Evolutionary conservation across 2,329 filamentous ascomycete species (phyloP), one percentile per base, ranked within the genome.

Genomic region (Cordyceps pruinosa): DNA sequence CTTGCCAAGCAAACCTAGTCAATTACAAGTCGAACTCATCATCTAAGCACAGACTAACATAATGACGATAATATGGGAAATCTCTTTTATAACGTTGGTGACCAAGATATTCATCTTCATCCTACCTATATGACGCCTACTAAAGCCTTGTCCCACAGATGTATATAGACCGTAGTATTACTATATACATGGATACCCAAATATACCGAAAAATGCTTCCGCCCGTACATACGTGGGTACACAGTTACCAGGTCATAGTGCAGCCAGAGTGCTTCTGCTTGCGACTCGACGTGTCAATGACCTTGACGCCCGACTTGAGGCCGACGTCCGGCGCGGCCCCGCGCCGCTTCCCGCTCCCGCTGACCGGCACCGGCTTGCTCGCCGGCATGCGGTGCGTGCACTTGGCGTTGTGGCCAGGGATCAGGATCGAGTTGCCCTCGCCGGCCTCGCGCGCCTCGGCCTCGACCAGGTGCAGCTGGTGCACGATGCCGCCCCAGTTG

Each of bases 391-490:
- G 30, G 52, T 55, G 52, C 15, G 52, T 55, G 52, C 52, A 55
- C 52, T 55, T 15, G 28, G 13, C n/a, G 25, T 55, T 47, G 32
- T 55, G 52, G 2, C 52, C 52, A 7, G 42, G 52, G 32, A 55
- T 47, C 8, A 55, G 42, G 32, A 55, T 39, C 9, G 52, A 55
- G 52, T 55, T 35, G 32, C 52, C 52, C 52, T 55, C 52, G 23
- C 52, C 52, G 15, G 52, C 34, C 52, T 47, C 52, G 42, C 52
- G 42, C 30, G 42, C 41, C 52, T 55, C 52, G 15, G 41, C 42
- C 52, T 55, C 52, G 21, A 55, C 52, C n/a, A 55, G 42, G 32
- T 47, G 52, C 52, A 56, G 46, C 54, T 56, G 54, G 37, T 50
- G 34, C 17, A 49, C n/a, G 35, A 56, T 48, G 21, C 39, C 32